These are phyloP conservation scores for Echinochloa phyllopogon DNA, from an alignment of 176 grass and related monocot genomes.

Conservation along the genomic window DNA sequence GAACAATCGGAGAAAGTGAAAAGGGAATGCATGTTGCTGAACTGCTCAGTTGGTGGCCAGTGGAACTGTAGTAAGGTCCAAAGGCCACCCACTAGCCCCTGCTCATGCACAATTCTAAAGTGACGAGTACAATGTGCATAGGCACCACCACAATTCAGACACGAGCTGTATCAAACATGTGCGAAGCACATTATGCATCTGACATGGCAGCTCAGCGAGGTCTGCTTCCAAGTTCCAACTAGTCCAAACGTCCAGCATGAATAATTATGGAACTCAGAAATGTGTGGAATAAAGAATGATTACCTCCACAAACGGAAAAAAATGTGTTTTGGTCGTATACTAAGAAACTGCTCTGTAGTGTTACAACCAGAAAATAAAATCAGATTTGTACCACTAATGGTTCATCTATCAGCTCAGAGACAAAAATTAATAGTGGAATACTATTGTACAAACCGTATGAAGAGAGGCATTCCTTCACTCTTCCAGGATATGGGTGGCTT, in stretches of 20 bases:
- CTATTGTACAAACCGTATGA: conserved; percentile 46
- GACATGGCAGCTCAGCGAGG: not conserved
- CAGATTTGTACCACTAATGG: conserved; percentile 32
- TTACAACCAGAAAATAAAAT: conserved; percentile 40
- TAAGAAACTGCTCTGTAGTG: conserved; percentile 20
- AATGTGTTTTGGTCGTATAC: not conserved
- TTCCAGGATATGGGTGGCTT: conserved; percentile 35
- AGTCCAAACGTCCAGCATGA: not conserved
- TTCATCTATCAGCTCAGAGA: conserved; percentile 31
- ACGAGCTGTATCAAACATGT: conserved; percentile 32
- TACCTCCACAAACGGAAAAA: conserved; percentile 38
- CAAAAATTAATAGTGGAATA: conserved; percentile 25
- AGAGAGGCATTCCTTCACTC: not conserved
- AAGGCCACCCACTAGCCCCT: not conserved
- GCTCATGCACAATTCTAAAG: conserved; percentile 20
- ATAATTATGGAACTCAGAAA: not conserved
- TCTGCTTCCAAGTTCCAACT: conserved; percentile 23
- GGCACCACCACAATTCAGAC: not conserved
- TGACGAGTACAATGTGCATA: conserved; percentile 36
- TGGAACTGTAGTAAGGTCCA: conserved; percentile 2
- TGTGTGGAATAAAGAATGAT: conserved; percentile 1
- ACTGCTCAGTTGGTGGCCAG: conserved; percentile 19
- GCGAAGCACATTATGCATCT: not conserved
- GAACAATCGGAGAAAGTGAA: conserved; percentile 27
- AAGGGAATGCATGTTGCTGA: not conserved